Conservation (phyloP, 371 early-diverging fungal species). For the Circinella umbellata region DNA sequence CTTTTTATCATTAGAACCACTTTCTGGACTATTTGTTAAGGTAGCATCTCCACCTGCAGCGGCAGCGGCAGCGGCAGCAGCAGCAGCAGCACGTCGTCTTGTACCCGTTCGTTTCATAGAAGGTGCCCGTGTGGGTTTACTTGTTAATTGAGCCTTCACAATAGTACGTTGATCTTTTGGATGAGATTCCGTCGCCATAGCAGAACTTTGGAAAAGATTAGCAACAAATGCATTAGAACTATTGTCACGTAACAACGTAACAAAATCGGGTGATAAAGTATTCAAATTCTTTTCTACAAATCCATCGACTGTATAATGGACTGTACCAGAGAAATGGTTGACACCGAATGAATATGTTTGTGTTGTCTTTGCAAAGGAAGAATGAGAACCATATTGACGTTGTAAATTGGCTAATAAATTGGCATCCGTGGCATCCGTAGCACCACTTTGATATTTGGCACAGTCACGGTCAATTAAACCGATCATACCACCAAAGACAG, state of each 20-base stretch:
- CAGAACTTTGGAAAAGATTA: constrained; percentile 78
- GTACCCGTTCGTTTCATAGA: constrained; percentile 62
- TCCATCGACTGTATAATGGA: constrained; percentile 69
- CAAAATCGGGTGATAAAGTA: constrained; percentile 81
- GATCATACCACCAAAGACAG: constrained; percentile 46
- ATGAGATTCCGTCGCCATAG: constrained; percentile 83
- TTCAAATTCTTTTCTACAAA: constrained; percentile 80
- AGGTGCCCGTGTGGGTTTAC: constrained; percentile 76
- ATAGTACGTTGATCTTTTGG: constrained; percentile 71
- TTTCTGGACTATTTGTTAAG: constrained; percentile 14
- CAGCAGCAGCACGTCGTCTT: constrained; percentile 22
- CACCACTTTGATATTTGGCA: constrained; percentile 45
- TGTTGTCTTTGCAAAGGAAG: constrained; percentile 39
- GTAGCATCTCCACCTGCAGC: not conserved
- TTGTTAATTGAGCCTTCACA: constrained; percentile 54
- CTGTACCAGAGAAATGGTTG: constrained; percentile 76
- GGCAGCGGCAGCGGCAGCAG: not conserved
- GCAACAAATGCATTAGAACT: constrained; percentile 83
- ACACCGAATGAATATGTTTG: constrained; percentile 68
- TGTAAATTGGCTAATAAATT: constrained; percentile 53
- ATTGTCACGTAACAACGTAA: constrained; percentile 73
- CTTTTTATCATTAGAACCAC: constrained; percentile 31
- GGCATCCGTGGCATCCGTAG: constrained; percentile 54
- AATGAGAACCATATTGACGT: constrained; percentile 34
- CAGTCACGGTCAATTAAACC: constrained; percentile 68